Percentiles rank a stretch among this genome's conserved stretches.
phyloP scores from a whole-genome alignment of 129 eudicot genomes.

The sunflower (Helianthus annuus) region HanXRQr2.0-SUNRISE NC_035442.2:707137-707636 shows the following conservation, averaged over 20 bases:
- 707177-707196: constrained; percentile 7
- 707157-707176: not conserved
- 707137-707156: not conserved
- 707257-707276: constrained; percentile 1
- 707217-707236: not conserved
- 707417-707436: too few relatives aligned
- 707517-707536: too few relatives aligned
- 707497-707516: too few relatives aligned
- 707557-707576: too few relatives aligned
- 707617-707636: too few relatives aligned
- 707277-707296: constrained; percentile 16
- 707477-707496: too few relatives aligned
- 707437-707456: too few relatives aligned
- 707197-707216: not conserved
- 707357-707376: not conserved
- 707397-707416: too few relatives aligned
- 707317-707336: constrained; percentile 29
- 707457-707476: too few relatives aligned
- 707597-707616: too few relatives aligned
- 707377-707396: not conserved
- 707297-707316: constrained; percentile 25
- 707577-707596: too few relatives aligned
- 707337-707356: constrained; percentile 20
- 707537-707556: too few relatives aligned
- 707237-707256: not conserved